These are phyloP conservation scores for Tetracladium marchalianum DNA, from an alignment of 495 filamentous ascomycete species.

Conservation along the genomic window DNA sequence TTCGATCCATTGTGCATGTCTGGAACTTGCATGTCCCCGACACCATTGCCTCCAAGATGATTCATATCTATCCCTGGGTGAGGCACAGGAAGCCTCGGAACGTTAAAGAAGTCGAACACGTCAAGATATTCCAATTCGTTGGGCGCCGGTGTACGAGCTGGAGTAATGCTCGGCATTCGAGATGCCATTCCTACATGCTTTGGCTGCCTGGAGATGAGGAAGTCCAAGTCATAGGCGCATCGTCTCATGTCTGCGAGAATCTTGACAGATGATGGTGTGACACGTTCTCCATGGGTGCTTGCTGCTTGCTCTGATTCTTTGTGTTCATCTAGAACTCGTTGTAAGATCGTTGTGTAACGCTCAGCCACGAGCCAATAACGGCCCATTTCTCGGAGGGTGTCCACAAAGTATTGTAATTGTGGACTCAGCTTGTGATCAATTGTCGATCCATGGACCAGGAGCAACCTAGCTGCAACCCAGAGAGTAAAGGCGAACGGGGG, in stretches of 20 bases:
- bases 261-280: slow-evolving; percentile 69
- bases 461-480: slow-evolving; percentile 81
- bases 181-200: slow-evolving; percentile 31
- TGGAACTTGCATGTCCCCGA: slow-evolving; percentile 12
- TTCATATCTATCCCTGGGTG: slow-evolving; percentile 5
- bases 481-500: slow-evolving; percentile 84
- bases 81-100: slow-evolving; percentile 54
- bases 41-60: slow-evolving; percentile 10
- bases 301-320: slow-evolving; percentile 59
- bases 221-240: slow-evolving; percentile 77
- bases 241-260: slow-evolving; percentile 86
- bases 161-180: slow-evolving; percentile 26
- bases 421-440: slow-evolving; percentile 72
- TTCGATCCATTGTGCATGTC: slow-evolving; percentile 15
- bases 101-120: slow-evolving; percentile 89
- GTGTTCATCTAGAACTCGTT: slow-evolving; percentile 77
- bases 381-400: slow-evolving; percentile 70
- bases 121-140: slow-evolving; percentile 87
- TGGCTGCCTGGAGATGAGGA: slow-evolving; percentile 76
- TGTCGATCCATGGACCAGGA: slow-evolving; percentile 80
- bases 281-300: slow-evolving; percentile 47
- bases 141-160: slow-evolving; percentile 52
- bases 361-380: slow-evolving; percentile 76
- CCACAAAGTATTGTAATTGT: slow-evolving; percentile 69
- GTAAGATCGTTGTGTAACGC: slow-evolving; percentile 69